phyloP scores from a whole-genome alignment of 2,329 filamentous ascomycete species.

The Xylaria sp. region DNA sequence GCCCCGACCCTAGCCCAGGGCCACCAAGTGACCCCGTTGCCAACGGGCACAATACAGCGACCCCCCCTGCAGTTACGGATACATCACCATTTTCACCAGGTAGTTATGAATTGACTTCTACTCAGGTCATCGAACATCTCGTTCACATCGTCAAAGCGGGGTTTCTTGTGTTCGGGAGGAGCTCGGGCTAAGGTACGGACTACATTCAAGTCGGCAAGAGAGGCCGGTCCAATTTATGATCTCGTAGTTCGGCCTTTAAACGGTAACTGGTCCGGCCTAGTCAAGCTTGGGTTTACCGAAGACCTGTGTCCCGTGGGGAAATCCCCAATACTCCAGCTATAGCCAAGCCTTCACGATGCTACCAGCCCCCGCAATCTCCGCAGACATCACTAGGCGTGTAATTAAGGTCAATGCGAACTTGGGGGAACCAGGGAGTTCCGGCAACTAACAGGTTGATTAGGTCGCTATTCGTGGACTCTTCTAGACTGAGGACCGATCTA shows the following conservation, averaged over 20 bases:
- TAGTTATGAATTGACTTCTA: no score
- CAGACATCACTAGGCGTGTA: background rate
- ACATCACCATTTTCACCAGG: no score
- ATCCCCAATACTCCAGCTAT: constrained; percentile 5
- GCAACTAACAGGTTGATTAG: background rate
- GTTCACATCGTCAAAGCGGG: no score
- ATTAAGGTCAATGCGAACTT: background rate
- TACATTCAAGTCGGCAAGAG: no score
- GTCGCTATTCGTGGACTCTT: constrained; percentile 14
- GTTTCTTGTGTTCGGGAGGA: no score
- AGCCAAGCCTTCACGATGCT: constrained; percentile 9
- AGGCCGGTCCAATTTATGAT: no score
- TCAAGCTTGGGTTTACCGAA: background rate
- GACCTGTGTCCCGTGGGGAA: background rate
- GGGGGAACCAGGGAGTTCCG: background rate
- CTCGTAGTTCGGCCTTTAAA: background rate
- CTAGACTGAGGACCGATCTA: background rate
- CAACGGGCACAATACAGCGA: no score
- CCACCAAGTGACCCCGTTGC: no score
- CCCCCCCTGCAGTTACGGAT: no score
- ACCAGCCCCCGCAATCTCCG: constrained; percentile 1
- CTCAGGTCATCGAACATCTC: no score
- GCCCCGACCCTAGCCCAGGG: no score
- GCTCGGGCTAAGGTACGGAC: background rate
- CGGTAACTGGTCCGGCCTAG: background rate